Percentiles rank a stretch among this genome's conserved stretches.
These are phyloP conservation scores for Colletotrichum graminicola DNA, from an alignment of 2,329 filamentous ascomycete species.

Conservation along the genomic window DNA sequence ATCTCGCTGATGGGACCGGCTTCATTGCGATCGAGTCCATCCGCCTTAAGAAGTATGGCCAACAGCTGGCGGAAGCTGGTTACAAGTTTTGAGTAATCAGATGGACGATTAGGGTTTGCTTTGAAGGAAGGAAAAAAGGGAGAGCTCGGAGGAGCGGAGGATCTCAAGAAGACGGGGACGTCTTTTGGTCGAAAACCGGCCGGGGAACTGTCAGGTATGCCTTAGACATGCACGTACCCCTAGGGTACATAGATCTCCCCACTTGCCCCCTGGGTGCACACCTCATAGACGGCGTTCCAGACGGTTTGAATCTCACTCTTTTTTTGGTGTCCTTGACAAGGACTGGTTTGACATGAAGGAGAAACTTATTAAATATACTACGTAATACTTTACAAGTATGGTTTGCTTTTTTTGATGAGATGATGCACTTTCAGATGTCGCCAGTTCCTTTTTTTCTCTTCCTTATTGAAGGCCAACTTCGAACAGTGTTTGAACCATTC, in stretches of 20 bases:
- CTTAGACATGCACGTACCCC: no score
- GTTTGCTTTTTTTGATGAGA: background rate
- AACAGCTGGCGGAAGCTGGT: slow-evolving; percentile 55
- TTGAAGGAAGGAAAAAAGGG: no score
- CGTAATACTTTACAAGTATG: background rate
- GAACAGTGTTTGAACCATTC: background rate
- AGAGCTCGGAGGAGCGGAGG: no score
- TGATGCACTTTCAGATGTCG: background rate
- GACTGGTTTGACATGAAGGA: background rate
- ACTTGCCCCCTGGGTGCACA: no score
- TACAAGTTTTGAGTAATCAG: slow-evolving; percentile 15
- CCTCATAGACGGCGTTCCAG: background rate
- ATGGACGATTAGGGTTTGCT: background rate
- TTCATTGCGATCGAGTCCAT: slow-evolving; percentile 79
- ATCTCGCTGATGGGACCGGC: slow-evolving; percentile 57
- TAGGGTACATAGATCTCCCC: no score
- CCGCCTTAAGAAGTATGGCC: slow-evolving; percentile 68
- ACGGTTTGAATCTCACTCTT: background rate
- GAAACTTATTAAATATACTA: background rate
- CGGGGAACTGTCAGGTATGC: no score
- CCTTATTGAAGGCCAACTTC: background rate
- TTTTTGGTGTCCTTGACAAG: background rate
- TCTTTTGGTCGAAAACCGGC: no score
- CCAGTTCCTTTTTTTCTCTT: background rate
- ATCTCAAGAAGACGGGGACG: no score